These are phyloP conservation scores for Jatropha curcas DNA, from an alignment of 345 rosid genomes.

Conservation along the genomic window DNA sequence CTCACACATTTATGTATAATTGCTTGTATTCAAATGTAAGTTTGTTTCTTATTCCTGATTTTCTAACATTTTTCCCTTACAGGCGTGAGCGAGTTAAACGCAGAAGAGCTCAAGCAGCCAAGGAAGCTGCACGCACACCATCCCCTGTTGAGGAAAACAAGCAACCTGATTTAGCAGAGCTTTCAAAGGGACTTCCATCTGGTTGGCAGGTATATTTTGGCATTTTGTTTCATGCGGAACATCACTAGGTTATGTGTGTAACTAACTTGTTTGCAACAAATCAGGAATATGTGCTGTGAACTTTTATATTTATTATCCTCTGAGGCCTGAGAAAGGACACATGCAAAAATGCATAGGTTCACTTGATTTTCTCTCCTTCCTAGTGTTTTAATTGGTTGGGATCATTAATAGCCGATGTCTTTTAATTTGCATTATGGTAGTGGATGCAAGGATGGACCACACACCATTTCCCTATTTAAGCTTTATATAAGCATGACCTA, in stretches of 20 bases:
- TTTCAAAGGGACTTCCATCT: slow-evolving; percentile 59
- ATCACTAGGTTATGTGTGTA: not conserved
- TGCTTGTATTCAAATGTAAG: not conserved
- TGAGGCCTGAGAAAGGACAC: not conserved
- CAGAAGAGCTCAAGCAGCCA: slow-evolving; percentile 58
- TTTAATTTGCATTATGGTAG: no score
- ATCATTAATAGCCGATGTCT: not conserved
- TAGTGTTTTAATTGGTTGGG: not conserved
- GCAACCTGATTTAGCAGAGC: slow-evolving; percentile 55
- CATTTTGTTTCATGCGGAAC: not conserved
- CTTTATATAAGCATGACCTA: no score
- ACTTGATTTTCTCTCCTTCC: not conserved
- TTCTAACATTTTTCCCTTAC: not conserved
- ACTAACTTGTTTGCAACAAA: not conserved
- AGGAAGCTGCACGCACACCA: slow-evolving; percentile 36
- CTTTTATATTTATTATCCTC: not conserved
- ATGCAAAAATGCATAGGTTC: not conserved
- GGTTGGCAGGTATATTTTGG: slow-evolving; percentile 76
- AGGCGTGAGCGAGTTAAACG: slow-evolving; percentile 97
- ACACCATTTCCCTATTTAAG: not conserved
- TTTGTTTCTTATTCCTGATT: not conserved
- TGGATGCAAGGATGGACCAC: not conserved
- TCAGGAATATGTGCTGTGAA: not conserved
- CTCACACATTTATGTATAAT: not conserved
- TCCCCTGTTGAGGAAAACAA: slow-evolving; percentile 28